Evolutionary conservation across 164 flowering plant genomes (phyloP), one percentile per base, ranked within the genome.

Genomic region (Saururus chinensis): DNA sequence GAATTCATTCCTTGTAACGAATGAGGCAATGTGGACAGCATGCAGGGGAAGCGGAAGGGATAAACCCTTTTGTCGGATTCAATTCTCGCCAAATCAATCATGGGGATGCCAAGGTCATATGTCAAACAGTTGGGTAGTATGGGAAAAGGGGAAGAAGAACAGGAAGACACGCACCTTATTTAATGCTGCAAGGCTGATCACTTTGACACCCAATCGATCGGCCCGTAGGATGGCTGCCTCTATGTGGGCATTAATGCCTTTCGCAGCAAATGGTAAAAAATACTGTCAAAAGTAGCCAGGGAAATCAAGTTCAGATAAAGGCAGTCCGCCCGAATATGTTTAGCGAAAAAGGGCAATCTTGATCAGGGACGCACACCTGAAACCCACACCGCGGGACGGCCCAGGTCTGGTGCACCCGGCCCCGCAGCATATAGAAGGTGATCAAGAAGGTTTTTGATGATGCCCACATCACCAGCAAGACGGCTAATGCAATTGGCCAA

Each of bases 131-230:
- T n/a, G n/a, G n/a, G n/a, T n/a, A n/a, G n/a, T n/a, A n/a, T n/a
- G n/a, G 42, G 42, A 11, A 40, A 40, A 40, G 42, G 11, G 42
- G 42, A 40, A 40, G 42, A 11, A n/a, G n/a, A n/a, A n/a, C n/a
- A n/a, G n/a, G n/a, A n/a, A n/a, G n/a, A n/a, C 19, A 64, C 72
- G 1, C 13, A 89, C 98, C 97, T 93, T 93, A 65, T 93, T 93
- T 56, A 93, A 72, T 62, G 98, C 98, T 37, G 98, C 98, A 51
- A 93, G 86, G 73, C 97, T 88, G 26, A 93, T 70, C 67, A 93
- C 97, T 67, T 88, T 88, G 7, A 93, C 84, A 0, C 98, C 97
- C 21, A 84, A 19, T 55, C 62, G 81, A 52, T 93, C 91, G 26
- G 98, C 97, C 62, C 80, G 76, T 0, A 90, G 74, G 51, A 93